Evolutionary conservation across 768 basidiomycete genomes (phyloP).

Genomic region (Boletus barrowsii): DNA sequence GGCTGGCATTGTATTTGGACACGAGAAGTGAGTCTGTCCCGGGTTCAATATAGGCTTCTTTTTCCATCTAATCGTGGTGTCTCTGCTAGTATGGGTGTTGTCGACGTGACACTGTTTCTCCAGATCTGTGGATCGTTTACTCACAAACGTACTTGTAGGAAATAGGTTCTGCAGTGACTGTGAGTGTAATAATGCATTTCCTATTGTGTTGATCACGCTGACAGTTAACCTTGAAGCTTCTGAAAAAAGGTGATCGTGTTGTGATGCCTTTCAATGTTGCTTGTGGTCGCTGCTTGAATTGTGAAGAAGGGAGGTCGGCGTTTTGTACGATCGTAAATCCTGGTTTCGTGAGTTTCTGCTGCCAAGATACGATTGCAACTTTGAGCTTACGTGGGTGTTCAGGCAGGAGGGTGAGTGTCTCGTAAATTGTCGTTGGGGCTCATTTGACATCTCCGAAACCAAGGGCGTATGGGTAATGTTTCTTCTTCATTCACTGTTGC

Average conservation of each 20-base stretch:
- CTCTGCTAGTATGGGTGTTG: not conserved
- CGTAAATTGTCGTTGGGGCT: too few relatives aligned
- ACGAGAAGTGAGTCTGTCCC: conserved; percentile 3
- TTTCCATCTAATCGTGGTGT: not conserved
- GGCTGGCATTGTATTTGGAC: not conserved
- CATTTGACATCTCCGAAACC: too few relatives aligned
- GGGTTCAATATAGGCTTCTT: too few relatives aligned
- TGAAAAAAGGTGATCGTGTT: conserved; percentile 57
- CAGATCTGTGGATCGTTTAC: not conserved
- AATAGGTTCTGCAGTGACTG: not conserved
- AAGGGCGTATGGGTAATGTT: too few relatives aligned
- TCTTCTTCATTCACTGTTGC: too few relatives aligned
- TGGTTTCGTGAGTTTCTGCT: not conserved
- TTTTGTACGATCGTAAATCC: conserved; percentile 60
- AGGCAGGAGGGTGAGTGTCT: too few relatives aligned
- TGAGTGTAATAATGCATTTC: not conserved
- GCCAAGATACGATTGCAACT: too few relatives aligned
- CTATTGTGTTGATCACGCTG: not conserved
- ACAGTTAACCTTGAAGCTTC: conserved; percentile 28
- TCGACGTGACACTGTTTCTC: not conserved
- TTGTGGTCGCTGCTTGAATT: conserved; percentile 56
- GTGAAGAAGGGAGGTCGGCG: conserved; percentile 49
- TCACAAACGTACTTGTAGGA: not conserved
- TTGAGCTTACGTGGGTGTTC: too few relatives aligned
- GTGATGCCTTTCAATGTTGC: conserved; percentile 62